Evolutionary conservation across 2,329 filamentous ascomycete genomes (phyloP), one percentile per base, ranked within the genome.

Genomic region (Didymella pomorum): DNA sequence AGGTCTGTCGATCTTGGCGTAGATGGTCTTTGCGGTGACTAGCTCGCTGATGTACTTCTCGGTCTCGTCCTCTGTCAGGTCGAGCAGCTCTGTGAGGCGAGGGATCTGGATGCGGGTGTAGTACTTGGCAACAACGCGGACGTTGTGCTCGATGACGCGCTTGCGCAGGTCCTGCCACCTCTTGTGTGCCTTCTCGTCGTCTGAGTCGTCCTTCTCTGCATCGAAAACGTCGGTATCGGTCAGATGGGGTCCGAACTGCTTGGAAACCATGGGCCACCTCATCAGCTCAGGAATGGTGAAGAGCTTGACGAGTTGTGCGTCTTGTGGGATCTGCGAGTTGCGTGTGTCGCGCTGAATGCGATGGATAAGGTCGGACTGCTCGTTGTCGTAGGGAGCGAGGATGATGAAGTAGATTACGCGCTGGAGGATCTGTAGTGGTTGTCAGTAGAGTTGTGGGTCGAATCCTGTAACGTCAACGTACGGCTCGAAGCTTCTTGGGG

Each of bases 1-100:
- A 0, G 95, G 95, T 46, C 95, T 87, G 78, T 99, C 95, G 71
- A 99, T 99, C 80, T 96, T 96, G 63, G 95, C 95, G 73, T 95
- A 97, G 63, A 99, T 94, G 8, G 95, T 99, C 87, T 98, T 98
- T 66, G 91, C 93, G 41, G 93, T 97, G 48, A 99, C 95, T 61
- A 99, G 83, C 71, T 99, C 92, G 77, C 92, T 96, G 72, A 99
- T 97, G 82, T 98, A 98, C 84, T 96, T 97, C 81, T 99, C 95
- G 10, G 95, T 98, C 83, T 99, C 95, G 60, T 96, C 92, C 76
- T 96, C 93, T 1, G 89, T 90, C 66, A 99, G 83, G 75, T 99
- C 95, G 56, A 99, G 87, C 28, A 99, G 86, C 78, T 95, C 86
- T 8, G 93, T 97, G 61, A 99, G 83, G 31, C 95, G 91, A 65